Evolutionary conservation across 2,329 filamentous ascomycete species (phyloP).

Genomic region (Diaporthe citriasiana): DNA sequence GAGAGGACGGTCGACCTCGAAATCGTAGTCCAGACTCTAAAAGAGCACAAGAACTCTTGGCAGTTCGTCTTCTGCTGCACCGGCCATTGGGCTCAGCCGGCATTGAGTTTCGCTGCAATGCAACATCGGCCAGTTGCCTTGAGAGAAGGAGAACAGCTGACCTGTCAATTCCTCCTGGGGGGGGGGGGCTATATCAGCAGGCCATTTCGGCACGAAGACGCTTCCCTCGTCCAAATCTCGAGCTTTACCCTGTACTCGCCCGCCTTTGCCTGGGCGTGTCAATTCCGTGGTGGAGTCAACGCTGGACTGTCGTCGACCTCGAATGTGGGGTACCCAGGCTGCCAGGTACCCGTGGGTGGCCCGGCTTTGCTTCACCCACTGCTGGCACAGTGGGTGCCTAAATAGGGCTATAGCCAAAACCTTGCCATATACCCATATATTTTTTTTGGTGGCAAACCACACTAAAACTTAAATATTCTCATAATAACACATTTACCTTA

Average conservation of each 20-base stretch:
- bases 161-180: slow-evolving; percentile 2
- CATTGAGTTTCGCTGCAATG: slow-evolving; percentile 34
- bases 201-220: background rate
- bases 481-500: too few relatives aligned
- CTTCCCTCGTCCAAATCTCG: background rate
- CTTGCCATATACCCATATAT: too few relatives aligned
- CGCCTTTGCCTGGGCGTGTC: background rate
- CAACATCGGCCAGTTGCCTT: slow-evolving; percentile 31
- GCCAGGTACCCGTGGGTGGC: too few relatives aligned
- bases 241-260: background rate
- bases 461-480: too few relatives aligned
- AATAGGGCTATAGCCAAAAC: too few relatives aligned
- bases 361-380: too few relatives aligned
- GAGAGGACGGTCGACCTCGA: background rate
- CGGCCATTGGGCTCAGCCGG: slow-evolving; percentile 4
- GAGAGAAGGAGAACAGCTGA: background rate
- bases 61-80: slow-evolving; percentile 4
- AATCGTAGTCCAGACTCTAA: background rate
- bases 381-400: too few relatives aligned
- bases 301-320: slow-evolving; percentile 20
- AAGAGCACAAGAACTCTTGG: slow-evolving; percentile 9
- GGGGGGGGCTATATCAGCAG: background rate
- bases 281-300: background rate
- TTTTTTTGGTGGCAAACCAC: too few relatives aligned
- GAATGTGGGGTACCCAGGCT: too few relatives aligned